A percentile compares a stretch with the other conserved stretches of the same genome.
Conservation (phyloP, 148 eudicot genomes). For the Camellia granthamiana region DNA sequence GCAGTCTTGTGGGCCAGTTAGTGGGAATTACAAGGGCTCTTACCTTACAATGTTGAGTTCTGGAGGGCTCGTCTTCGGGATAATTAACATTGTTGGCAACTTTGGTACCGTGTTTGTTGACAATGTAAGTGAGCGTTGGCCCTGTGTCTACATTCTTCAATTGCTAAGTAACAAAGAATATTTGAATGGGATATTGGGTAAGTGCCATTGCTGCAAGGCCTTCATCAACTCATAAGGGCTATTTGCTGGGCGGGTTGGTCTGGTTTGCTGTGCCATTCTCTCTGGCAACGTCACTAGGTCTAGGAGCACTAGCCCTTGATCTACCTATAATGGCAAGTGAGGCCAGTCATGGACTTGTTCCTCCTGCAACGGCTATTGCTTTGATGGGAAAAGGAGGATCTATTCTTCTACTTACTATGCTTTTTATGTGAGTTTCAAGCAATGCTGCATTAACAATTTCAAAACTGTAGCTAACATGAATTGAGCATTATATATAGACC, state of each 20-base stretch:
- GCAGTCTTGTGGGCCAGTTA: conserved; percentile 88
- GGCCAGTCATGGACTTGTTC: conserved; percentile 87
- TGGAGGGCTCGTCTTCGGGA: conserved; percentile 85
- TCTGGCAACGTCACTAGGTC: conserved; percentile 83
- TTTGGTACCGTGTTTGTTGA: conserved; percentile 97
- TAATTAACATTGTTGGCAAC: conserved; percentile 89
- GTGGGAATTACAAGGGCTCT: conserved; percentile 81
- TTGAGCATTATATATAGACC: no score
- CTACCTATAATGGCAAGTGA: conserved; percentile 83
- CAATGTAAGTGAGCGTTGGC: conserved; percentile 50
- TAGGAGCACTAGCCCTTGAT: conserved; percentile 95
- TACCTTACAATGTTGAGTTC: conserved; percentile 93
- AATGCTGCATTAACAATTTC: background rate
- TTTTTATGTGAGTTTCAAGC: conserved; percentile 70
- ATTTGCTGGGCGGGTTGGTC: conserved; percentile 85
- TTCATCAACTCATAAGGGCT: conserved; percentile 96
- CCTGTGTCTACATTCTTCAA: background rate
- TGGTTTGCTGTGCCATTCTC: conserved; percentile 99
- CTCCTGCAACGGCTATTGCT: conserved; percentile 94
- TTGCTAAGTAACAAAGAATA: background rate
- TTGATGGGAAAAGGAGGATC: conserved; percentile 94
- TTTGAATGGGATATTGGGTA: conserved; percentile 79
- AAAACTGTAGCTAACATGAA: background rate
- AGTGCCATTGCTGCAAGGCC: conserved; percentile 99
- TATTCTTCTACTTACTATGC: conserved; percentile 91